Conservation (phyloP, 139 green algal species). For the Chlamydomonas incerta region DNA sequence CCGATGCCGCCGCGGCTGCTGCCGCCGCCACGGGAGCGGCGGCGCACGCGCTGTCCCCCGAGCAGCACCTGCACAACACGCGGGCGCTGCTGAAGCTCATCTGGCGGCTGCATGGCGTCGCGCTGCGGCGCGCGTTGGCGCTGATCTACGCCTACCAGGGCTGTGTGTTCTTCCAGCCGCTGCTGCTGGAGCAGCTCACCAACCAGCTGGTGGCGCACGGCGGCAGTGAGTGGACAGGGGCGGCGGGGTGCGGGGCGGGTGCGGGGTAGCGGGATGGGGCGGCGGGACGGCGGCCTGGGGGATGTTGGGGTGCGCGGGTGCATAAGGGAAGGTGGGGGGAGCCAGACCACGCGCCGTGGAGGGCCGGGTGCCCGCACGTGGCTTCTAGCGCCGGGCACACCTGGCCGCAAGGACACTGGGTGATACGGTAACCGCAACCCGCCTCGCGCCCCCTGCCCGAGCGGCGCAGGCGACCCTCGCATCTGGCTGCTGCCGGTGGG, state of each 20-base stretch:
- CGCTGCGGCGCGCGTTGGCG: conserved; percentile 4
- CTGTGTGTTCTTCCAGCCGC: conserved; percentile 13
- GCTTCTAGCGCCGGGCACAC: neutral
- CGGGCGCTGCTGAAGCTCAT: conserved; percentile 1
- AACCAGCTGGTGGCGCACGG: neutral
- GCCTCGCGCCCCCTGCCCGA: neutral
- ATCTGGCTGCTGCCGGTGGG: conserved; percentile 22
- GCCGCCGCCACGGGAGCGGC: neutral
- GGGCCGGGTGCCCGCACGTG: no score
- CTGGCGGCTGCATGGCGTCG: conserved; percentile 20
- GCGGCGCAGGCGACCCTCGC: neutral
- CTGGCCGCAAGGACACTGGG: neutral
- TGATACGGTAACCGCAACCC: neutral
- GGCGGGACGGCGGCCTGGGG: no score
- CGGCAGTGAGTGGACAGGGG: neutral
- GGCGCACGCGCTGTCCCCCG: neutral
- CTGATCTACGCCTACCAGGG: conserved; percentile 32
- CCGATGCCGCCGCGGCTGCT: neutral
- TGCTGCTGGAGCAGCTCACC: neutral
- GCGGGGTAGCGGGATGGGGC: neutral
- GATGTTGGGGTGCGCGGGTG: no score
- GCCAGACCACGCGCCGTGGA: no score
- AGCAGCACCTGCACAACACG: conserved; percentile 10
- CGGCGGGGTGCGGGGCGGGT: no score
- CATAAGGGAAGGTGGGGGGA: neutral